Percentiles rank a stretch among this genome's conserved stretches.
phyloP scores from a whole-genome alignment of 148 eudicot species.

The Heliamphora exappendiculata region DNA sequence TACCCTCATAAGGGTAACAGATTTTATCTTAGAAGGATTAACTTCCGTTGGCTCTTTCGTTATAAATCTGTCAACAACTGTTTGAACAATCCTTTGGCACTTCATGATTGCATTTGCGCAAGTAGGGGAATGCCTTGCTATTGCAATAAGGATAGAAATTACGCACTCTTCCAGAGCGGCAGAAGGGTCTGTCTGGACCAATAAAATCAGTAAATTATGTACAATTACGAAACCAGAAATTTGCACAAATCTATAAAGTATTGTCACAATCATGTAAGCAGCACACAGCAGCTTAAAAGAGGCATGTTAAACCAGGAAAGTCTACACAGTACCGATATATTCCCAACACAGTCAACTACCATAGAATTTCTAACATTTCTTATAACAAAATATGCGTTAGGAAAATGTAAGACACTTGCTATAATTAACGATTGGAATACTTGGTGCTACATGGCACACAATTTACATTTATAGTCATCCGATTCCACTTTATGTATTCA shows the following conservation, averaged over 20 bases:
- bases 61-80: slow-evolving; percentile 57
- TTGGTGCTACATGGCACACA: slow-evolving; percentile 1
- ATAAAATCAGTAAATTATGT: neutral
- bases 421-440: neutral
- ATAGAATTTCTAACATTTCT: neutral
- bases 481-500: neutral
- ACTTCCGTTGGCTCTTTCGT: slow-evolving; percentile 39
- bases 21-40: slow-evolving; percentile 58
- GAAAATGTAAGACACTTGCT: neutral
- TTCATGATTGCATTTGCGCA: slow-evolving; percentile 71
- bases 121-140: slow-evolving; percentile 88
- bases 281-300: neutral
- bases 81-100: slow-evolving; percentile 68
- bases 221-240: neutral
- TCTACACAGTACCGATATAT: neutral
- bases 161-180: slow-evolving; percentile 68
- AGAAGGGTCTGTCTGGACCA: slow-evolving; percentile 56
- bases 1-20: slow-evolving; percentile 73
- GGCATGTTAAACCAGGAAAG: neutral
- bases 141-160: slow-evolving; percentile 61
- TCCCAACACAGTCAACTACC: neutral
- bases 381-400: neutral
- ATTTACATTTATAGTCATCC: neutral
- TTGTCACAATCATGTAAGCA: neutral
- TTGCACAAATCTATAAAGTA: neutral